A percentile compares a stretch with the other conserved stretches of the same genome.
These are phyloP conservation scores for Lophiotrema nucula DNA, from an alignment of 495 filamentous ascomycete species.

Conservation along the genomic window DNA sequence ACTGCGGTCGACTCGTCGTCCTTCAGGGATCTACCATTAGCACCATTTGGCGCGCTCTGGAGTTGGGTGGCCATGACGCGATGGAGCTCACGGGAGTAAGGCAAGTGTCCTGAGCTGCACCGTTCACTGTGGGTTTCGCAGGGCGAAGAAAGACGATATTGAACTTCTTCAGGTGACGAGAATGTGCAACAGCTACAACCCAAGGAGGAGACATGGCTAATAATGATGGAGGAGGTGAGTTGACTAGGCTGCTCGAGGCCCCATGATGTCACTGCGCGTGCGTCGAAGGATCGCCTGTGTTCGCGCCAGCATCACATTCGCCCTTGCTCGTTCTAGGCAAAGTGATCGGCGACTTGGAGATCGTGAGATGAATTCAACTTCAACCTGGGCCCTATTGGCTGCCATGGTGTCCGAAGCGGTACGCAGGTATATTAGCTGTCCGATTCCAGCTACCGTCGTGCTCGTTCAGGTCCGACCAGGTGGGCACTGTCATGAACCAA, in stretches of 20 bases:
- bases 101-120: not conserved
- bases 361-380: not conserved
- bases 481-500: too few species aligned
- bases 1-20: not conserved
- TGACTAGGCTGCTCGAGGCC: conserved; percentile 1
- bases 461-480: too few species aligned
- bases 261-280: conserved; percentile 24
- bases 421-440: too few species aligned
- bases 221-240: conserved; percentile 10
- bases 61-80: conserved; percentile 24
- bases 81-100: not conserved
- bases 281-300: conserved; percentile 4
- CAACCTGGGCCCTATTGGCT: too few species aligned
- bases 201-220: conserved; percentile 11
- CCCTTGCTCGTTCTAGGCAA: not conserved
- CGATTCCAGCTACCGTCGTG: too few species aligned
- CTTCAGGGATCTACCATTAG: not conserved
- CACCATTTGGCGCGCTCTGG: conserved; percentile 19
- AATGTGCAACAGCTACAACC: not conserved
- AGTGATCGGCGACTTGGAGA: not conserved
- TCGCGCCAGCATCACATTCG: not conserved
- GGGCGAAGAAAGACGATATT: not conserved
- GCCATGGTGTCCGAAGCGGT: too few species aligned
- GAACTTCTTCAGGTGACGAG: not conserved
- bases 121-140: not conserved